These are phyloP conservation scores for Stentor roeselii DNA, from an alignment of 73 alveolate genomes.

Conservation along the genomic window DNA sequence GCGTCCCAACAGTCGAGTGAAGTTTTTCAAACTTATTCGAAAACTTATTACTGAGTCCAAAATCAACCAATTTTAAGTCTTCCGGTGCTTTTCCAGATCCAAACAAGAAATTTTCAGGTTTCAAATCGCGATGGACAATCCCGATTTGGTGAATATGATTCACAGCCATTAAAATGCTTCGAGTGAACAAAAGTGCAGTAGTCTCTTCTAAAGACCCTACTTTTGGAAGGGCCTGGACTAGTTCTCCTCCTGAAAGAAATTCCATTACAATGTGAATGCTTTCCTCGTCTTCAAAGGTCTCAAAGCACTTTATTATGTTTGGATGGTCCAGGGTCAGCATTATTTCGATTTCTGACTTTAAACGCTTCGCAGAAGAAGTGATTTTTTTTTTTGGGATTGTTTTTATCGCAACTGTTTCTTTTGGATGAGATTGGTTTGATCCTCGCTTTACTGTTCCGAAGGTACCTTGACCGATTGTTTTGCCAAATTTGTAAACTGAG, in stretches of 20 bases:
- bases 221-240: constrained; percentile 37
- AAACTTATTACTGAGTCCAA: not conserved
- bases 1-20: constrained; percentile 39
- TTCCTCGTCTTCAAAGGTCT: constrained; percentile 46
- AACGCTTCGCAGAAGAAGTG: not conserved
- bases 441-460: constrained; percentile 32
- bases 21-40: not conserved
- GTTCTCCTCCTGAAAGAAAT: constrained; percentile 60
- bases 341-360: constrained; percentile 39
- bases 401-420: constrained; percentile 29
- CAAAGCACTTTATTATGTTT: constrained; percentile 53
- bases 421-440: not conserved
- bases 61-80: constrained; percentile 15
- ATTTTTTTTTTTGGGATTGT: constrained; percentile 1
- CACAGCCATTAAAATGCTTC: constrained; percentile 33
- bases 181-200: not conserved
- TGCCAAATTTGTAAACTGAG: constrained; percentile 30
- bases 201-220: constrained; percentile 31
- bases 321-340: constrained; percentile 55
- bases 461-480: constrained; percentile 36
- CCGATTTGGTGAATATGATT: constrained; percentile 44
- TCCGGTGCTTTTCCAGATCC: not conserved
- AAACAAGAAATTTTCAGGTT: constrained; percentile 21
- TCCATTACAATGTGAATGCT: constrained; percentile 54
- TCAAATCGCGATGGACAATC: constrained; percentile 40